Evolutionary conservation across 2,329 filamentous ascomycete genomes (phyloP).

Genomic region (Epichloe bromicola): DNA sequence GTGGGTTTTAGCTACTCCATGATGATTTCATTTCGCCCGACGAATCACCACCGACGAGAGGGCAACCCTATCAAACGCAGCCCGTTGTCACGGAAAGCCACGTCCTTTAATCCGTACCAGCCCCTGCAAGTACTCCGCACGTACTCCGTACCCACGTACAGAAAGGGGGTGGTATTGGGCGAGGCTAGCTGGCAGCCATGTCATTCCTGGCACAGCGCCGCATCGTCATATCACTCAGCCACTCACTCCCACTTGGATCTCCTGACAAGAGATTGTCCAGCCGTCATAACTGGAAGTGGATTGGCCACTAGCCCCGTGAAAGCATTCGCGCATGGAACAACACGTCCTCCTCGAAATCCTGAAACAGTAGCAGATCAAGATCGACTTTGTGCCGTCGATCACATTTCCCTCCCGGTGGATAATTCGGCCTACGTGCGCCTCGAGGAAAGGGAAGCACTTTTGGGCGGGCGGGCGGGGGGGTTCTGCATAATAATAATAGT

Average conservation of each 20-base stretch:
- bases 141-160: no score
- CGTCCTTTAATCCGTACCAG: no score
- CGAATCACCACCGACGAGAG: no score
- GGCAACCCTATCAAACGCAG: no score
- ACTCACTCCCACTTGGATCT: not conserved
- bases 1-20: no score
- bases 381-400: conserved; percentile 5
- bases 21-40: no score
- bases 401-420: not conserved
- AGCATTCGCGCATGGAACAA: not conserved
- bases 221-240: not conserved
- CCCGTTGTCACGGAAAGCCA: no score
- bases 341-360: conserved; percentile 6
- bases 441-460: no score
- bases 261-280: not conserved
- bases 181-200: not conserved
- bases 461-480: no score
- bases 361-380: conserved; percentile 14
- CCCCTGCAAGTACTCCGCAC: no score
- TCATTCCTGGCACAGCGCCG: not conserved
- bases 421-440: not conserved
- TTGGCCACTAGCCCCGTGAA: not conserved
- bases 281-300: not conserved
- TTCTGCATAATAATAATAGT: no score
- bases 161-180: not conserved